These are phyloP conservation scores for Pleoardoris graminearum DNA, from an alignment of 2,329 filamentous ascomycete species.

Conservation along the genomic window DNA sequence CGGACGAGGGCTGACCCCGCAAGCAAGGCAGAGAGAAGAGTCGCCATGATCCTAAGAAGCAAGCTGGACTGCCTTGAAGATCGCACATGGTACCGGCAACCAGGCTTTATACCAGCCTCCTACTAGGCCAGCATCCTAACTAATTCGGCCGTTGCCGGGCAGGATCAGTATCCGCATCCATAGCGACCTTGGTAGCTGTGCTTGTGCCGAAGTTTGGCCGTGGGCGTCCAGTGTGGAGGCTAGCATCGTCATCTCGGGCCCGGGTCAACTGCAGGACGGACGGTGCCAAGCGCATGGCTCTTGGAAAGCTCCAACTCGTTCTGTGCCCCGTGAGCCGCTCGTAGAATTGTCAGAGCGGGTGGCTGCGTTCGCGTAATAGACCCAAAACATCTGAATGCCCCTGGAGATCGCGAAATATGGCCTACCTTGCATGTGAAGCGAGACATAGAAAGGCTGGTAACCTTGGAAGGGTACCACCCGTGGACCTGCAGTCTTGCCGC, in stretches of 20 bases:
- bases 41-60: slow-evolving; percentile 27
- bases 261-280: slow-evolving; percentile 12
- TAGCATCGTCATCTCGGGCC: slow-evolving; percentile 19
- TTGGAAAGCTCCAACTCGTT: slow-evolving; percentile 14
- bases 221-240: slow-evolving; percentile 18
- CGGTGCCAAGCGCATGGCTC: slow-evolving; percentile 24
- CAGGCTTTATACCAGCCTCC: not conserved
- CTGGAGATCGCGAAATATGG: too few relatives aligned
- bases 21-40: slow-evolving; percentile 29
- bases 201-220: slow-evolving; percentile 29
- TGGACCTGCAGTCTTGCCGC: too few relatives aligned
- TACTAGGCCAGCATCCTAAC: not conserved
- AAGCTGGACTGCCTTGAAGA: slow-evolving; percentile 18
- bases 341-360: slow-evolving; percentile 11
- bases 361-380: not conserved
- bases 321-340: slow-evolving; percentile 17
- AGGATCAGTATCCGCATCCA: slow-evolving; percentile 1
- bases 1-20: slow-evolving; percentile 27
- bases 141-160: slow-evolving; percentile 1
- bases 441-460: not conserved
- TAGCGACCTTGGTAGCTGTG: not conserved
- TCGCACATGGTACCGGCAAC: not conserved
- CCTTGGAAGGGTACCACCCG: too few relatives aligned
- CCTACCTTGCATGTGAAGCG: too few relatives aligned
- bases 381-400: too few relatives aligned